Evolutionary conservation across 2,329 filamentous ascomycete species (phyloP).

Genomic region (Botryotinia calthae): DNA sequence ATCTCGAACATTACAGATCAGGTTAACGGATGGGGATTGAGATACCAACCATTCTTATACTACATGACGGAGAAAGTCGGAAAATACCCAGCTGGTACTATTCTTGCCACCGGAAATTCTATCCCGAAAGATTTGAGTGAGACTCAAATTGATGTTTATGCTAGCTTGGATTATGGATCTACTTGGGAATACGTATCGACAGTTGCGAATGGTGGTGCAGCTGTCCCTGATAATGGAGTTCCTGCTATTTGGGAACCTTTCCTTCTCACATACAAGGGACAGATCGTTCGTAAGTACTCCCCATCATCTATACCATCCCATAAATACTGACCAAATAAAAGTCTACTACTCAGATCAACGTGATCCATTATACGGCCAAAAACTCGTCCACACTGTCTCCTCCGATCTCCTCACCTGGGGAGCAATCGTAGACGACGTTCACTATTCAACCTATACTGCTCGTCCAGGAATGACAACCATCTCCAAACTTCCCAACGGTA

Average conservation of each 20-base stretch:
- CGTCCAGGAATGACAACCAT: constrained; percentile 69
- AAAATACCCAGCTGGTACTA: constrained; percentile 58
- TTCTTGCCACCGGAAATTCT: constrained; percentile 52
- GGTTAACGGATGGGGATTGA: constrained; percentile 61
- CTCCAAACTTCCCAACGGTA: constrained; percentile 50
- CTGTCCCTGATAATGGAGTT: constrained; percentile 57
- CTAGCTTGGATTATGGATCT: constrained; percentile 55
- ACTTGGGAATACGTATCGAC: constrained; percentile 68
- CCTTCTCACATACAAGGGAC: constrained; percentile 55
- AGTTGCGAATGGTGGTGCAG: constrained; percentile 59
- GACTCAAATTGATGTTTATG: constrained; percentile 70
- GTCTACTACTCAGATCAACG: constrained; percentile 72
- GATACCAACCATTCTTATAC: constrained; percentile 69
- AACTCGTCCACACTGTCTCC: constrained; percentile 58
- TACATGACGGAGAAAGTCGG: constrained; percentile 58
- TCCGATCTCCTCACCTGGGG: constrained; percentile 60
- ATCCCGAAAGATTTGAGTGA: constrained; percentile 52
- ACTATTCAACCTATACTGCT: constrained; percentile 58
- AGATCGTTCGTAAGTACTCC: constrained; percentile 46
- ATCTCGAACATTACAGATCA: constrained; percentile 62
- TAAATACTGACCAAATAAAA: neutral
- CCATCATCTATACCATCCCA: neutral
- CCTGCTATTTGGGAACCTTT: constrained; percentile 75
- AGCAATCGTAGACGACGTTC: constrained; percentile 58
- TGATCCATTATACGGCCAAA: constrained; percentile 63